phyloP scores from a whole-genome alignment of 371 early-diverging fungal species.

The Parasitella parasitica region DNA sequence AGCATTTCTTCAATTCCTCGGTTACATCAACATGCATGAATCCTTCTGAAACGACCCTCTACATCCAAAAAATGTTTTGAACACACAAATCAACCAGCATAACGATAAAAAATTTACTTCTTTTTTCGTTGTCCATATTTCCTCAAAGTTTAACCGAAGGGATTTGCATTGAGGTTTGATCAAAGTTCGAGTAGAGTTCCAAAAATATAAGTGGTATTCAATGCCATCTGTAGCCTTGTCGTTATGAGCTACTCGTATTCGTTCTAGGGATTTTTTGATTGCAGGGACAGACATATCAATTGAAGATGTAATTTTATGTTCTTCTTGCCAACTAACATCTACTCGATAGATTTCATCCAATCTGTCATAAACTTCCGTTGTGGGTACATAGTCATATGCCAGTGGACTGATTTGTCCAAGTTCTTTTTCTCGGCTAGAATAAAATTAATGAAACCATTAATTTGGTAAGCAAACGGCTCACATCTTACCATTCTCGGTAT shows the following conservation, averaged over 20 bases:
- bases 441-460: neutral
- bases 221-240: neutral
- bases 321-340: slow-evolving; percentile 17
- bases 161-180: slow-evolving; percentile 21
- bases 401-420: slow-evolving; percentile 6
- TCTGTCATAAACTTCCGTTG: slow-evolving; percentile 23
- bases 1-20: neutral
- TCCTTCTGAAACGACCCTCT: slow-evolving; percentile 14
- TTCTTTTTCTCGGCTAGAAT: slow-evolving; percentile 16
- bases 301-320: neutral
- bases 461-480: neutral
- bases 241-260: neutral
- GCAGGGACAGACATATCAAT: slow-evolving; percentile 3
- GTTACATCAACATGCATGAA: slow-evolving; percentile 29
- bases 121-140: slow-evolving; percentile 12
- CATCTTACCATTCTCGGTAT: slow-evolving; percentile 23
- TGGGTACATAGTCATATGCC: slow-evolving; percentile 26
- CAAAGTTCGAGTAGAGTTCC: slow-evolving; percentile 24
- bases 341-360: slow-evolving; percentile 19
- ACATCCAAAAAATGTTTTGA: neutral
- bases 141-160: slow-evolving; percentile 1
- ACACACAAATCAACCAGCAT: neutral
- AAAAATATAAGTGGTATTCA: slow-evolving; percentile 22
- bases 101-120: neutral
- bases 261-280: slow-evolving; percentile 17